Evolutionary conservation across 139 green algal species (phyloP), one percentile per base, ranked within the genome.

Genomic region (Chlamydomonas sp.): DNA sequence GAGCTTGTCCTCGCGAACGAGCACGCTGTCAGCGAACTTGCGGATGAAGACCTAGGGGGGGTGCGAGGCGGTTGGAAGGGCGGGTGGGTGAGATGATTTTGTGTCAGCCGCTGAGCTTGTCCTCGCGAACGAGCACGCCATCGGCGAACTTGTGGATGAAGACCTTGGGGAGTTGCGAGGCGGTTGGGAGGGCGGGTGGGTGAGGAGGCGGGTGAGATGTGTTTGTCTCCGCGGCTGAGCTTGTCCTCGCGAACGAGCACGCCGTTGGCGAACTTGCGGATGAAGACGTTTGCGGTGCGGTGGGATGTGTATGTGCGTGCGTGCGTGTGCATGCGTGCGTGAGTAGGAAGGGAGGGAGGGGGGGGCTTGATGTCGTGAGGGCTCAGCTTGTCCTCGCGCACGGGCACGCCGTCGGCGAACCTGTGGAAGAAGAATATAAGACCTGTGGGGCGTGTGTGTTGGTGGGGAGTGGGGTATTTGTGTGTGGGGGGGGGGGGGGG

Each of bases 131-230:
- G 64, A 84, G 64, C 43, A 10, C 13, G 0, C 81, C 81, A 30
- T 78, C 76, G 0, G 81, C 73, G 34, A 83, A 87, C 1, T 58
- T 69, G 3, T 73, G 69, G 57, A 83, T 83, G 69, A 69, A 79
- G 20, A 66, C 10, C 26, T 64, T 20, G 20, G 13, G 43, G 43
- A 20, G 43, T 13, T 54, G 43, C 13, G 13, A 54, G 43, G 13
- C 16, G 43, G 20, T 13, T 54, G 43, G 13, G 43, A 26, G 43
- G 43, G 43, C 16, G 43, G 43, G 43, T 54, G 43, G 43, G 43
- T 54, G 43, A 20, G 43, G 20, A 26, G 43, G 43, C 16, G 43
- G 43, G 43, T 54, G 20, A 54, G 20, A 26, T 54, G 13, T 54
- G 43, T 54, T n/a, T n/a, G n/a, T n/a, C n/a, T 54, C 43, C 20